These are phyloP conservation scores for Mytilinidion resinicola DNA, from an alignment of 495 filamentous ascomycete genomes.

Conservation along the genomic window DNA sequence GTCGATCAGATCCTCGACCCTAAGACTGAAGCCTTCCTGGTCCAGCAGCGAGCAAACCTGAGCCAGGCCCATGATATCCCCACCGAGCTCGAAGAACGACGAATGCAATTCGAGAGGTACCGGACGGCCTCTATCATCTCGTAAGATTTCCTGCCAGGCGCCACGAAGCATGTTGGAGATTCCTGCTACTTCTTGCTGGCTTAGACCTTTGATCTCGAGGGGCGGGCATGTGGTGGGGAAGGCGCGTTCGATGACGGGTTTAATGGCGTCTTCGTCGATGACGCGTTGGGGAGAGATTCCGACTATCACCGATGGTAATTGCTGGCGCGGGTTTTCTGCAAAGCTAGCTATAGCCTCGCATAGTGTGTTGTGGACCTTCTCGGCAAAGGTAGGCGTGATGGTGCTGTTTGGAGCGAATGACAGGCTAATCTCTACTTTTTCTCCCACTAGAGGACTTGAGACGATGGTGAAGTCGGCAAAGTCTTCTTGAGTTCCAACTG, in stretches of 20 bases:
- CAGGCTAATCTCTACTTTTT: conserved; percentile 41
- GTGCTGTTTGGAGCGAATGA: conserved; percentile 44
- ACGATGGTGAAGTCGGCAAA: conserved; percentile 47
- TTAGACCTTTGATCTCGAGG: conserved; percentile 28
- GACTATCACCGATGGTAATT: conserved; percentile 44
- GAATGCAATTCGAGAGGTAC: conserved; percentile 41
- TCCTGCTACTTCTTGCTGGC: conserved; percentile 43
- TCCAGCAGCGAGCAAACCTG: conserved; percentile 45
- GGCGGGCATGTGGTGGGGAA: conserved; percentile 2
- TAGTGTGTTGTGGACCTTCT: conserved; percentile 45
- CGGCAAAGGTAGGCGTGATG: conserved; percentile 39
- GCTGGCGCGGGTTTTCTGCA: conserved; percentile 40
- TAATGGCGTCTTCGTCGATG: conserved; percentile 4
- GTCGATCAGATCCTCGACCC: conserved; percentile 47
- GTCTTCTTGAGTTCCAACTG: conserved; percentile 46
- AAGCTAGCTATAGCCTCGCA: conserved; percentile 44
- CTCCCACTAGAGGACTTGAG: conserved; percentile 41
- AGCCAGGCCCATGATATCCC: conserved; percentile 49
- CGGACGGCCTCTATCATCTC: conserved; percentile 26
- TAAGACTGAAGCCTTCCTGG: conserved; percentile 45
- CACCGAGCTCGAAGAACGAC: conserved; percentile 49
- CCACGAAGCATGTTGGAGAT: conserved; percentile 45
- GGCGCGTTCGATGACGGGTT: too few relatives aligned
- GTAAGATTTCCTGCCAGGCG: conserved; percentile 48
- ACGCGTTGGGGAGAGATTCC: conserved; percentile 16